phyloP scores from a whole-genome alignment of 768 basidiomycete genomes.

The Suillus clintonianus region DNA sequence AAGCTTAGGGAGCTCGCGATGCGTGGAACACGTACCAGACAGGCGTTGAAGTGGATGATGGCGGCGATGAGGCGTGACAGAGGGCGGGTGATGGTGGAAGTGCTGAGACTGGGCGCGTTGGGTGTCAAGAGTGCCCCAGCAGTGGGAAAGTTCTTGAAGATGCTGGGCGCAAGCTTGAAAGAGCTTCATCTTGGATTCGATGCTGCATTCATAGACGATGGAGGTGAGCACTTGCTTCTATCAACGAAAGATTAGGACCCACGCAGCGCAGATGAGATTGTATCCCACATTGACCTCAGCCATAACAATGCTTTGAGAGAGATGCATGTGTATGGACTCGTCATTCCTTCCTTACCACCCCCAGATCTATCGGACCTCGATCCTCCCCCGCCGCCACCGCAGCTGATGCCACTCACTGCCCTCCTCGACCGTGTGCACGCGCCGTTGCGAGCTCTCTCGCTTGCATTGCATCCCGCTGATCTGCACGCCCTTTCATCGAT shows the following conservation, averaged over 20 bases:
- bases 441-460: conserved; percentile 29
- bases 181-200: conserved; percentile 32
- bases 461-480: conserved; percentile 34
- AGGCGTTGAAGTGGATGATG: conserved; percentile 32
- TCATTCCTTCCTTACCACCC: conserved; percentile 31
- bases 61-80: conserved; percentile 14
- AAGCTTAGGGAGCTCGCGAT: conserved; percentile 28
- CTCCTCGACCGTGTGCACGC: conserved; percentile 29
- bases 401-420: conserved; percentile 24
- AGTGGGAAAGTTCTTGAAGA: conserved; percentile 27
- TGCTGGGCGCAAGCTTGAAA: conserved; percentile 19
- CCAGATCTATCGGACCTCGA: conserved; percentile 22
- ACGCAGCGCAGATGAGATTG: conserved; percentile 22
- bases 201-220: conserved; percentile 29
- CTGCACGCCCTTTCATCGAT: conserved; percentile 26
- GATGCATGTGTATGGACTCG: conserved; percentile 33
- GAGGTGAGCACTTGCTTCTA: conserved; percentile 21
- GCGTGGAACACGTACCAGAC: conserved; percentile 21
- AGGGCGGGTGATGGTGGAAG: neutral
- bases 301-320: conserved; percentile 27
- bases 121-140: conserved; percentile 25
- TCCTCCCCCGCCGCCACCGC: conserved; percentile 7
- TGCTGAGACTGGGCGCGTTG: conserved; percentile 30
- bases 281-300: conserved; percentile 27
- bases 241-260: conserved; percentile 3